These are phyloP conservation scores for Exophiala calicioides DNA, from an alignment of 2,329 filamentous ascomycete genomes.

Conservation along the genomic window DNA sequence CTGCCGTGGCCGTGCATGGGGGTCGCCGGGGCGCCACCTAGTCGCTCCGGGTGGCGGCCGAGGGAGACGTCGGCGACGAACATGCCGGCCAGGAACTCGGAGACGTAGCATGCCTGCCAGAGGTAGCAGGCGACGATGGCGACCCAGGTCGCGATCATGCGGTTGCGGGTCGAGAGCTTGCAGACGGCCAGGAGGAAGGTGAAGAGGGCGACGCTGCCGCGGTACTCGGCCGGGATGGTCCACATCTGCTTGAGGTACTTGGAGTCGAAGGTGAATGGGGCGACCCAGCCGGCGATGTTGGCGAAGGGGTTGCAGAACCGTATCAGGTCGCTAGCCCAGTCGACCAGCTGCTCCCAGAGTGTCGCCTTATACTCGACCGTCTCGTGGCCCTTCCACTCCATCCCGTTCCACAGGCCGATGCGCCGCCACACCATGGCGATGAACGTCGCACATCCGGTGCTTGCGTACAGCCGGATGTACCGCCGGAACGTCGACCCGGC, in stretches of 20 bases:
- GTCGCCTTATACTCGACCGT: too few relatives aligned
- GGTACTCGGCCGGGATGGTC: conserved; percentile 50
- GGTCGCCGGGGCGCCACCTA: conserved; percentile 3
- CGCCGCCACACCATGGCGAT: conserved; percentile 42
- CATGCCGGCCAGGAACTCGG: conserved; percentile 44
- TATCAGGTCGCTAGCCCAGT: conserved; percentile 31
- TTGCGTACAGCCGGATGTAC: conserved; percentile 46
- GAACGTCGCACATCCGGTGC: conserved; percentile 42
- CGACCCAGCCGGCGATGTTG: conserved; percentile 25
- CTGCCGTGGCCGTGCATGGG: not conserved
- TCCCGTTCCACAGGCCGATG: conserved; percentile 41
- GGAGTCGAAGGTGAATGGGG: conserved; percentile 35
- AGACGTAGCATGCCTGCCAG: conserved; percentile 28
- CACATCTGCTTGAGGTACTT: conserved; percentile 49
- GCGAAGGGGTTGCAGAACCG: conserved; percentile 38
- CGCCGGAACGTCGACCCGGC: conserved; percentile 49
- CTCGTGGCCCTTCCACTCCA: not conserved
- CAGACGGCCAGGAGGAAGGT: conserved; percentile 23
- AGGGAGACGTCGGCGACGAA: conserved; percentile 45
- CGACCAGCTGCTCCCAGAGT: conserved; percentile 16
- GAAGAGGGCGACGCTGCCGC: conserved; percentile 47
- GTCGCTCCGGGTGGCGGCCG: conserved; percentile 38
- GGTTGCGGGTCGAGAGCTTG: conserved; percentile 3
- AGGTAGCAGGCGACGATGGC: conserved; percentile 5
- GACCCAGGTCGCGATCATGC: conserved; percentile 8